Percentiles rank a stretch among this genome's conserved stretches.
Conservation (phyloP, 2,329 filamentous ascomycete species). For the Stemphylium beticola region DNA sequence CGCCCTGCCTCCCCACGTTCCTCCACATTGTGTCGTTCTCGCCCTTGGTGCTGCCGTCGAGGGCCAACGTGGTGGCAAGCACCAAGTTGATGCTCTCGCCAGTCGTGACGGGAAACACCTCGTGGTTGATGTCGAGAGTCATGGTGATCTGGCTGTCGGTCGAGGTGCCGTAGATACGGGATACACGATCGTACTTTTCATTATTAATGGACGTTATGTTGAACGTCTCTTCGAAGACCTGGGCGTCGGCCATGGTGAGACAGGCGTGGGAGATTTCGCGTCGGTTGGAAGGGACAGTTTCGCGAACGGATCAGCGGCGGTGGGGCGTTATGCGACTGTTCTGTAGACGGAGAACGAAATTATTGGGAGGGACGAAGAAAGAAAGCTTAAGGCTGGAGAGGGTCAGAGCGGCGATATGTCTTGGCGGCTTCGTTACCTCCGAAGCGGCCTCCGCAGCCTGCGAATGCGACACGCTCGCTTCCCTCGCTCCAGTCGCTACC, state of each 20-base stretch:
- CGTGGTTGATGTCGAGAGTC: conserved; percentile 90
- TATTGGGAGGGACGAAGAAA: conserved; percentile 14
- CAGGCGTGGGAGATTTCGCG: not conserved
- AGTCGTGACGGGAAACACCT: conserved; percentile 79
- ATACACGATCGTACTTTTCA: conserved; percentile 93
- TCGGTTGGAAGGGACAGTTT: not conserved
- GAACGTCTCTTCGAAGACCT: conserved; percentile 94
- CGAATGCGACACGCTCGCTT: not conserved
- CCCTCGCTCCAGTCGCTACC: not conserved
- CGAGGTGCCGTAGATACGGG: conserved; percentile 79
- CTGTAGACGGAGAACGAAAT: not conserved
- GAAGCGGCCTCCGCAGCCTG: conserved; percentile 15
- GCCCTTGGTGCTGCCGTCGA: conserved; percentile 74
- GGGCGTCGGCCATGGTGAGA: conserved; percentile 74
- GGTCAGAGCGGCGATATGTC: conserved; percentile 6
- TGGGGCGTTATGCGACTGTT: conserved; percentile 3
- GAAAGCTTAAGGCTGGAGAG: conserved; percentile 21
- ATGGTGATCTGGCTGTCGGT: conserved; percentile 78
- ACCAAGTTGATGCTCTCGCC: conserved; percentile 82
- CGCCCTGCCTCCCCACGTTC: conserved; percentile 57
- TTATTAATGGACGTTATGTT: conserved; percentile 78
- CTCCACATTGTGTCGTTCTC: conserved; percentile 70
- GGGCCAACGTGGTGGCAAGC: conserved; percentile 81
- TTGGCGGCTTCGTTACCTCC: conserved; percentile 20
- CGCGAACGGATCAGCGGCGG: not conserved